Evolutionary conservation across 1,284 basidiomycete genomes (phyloP).

Genomic region (Cryptococcus sp.): DNA sequence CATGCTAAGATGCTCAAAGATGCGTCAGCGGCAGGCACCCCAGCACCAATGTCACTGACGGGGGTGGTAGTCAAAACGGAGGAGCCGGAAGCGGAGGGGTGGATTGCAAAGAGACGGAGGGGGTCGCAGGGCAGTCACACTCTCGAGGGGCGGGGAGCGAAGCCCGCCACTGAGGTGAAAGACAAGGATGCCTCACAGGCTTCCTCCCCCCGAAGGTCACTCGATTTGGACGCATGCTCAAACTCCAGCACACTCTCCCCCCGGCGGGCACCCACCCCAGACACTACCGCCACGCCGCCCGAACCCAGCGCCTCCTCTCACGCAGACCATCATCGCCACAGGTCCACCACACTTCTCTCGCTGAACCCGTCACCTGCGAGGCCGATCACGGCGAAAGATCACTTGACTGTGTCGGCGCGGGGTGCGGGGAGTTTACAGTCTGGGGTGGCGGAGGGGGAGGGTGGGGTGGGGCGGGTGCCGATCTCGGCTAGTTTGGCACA

Average conservation of each 20-base stretch:
- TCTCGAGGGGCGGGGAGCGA: too few relatives aligned
- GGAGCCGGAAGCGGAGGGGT: conserved; percentile 27
- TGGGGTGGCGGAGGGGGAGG: too few relatives aligned
- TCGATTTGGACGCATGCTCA: not conserved
- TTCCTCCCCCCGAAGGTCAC: conserved; percentile 10
- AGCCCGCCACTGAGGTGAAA: not conserved
- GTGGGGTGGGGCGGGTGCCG: not conserved
- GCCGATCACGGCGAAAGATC: conserved; percentile 44
- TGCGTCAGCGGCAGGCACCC: conserved; percentile 54
- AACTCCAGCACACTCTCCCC: not conserved
- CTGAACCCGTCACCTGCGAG: conserved; percentile 48
- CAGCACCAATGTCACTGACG: conserved; percentile 42
- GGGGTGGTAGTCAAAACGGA: conserved; percentile 25
- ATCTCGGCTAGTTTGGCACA: conserved; percentile 18
- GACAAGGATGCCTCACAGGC: not conserved
- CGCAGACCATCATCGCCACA: conserved; percentile 19
- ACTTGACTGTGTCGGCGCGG: conserved; percentile 42
- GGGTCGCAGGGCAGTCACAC: conserved; percentile 10
- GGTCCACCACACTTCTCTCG: conserved; percentile 27
- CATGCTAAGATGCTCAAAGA: conserved; percentile 71
- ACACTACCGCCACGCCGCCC: conserved; percentile 4
- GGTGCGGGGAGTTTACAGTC: conserved; percentile 14
- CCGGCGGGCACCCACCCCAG: not conserved
- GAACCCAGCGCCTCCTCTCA: conserved; percentile 16
- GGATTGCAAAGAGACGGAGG: conserved; percentile 30